Evolutionary conservation across 768 basidiomycete genomes (phyloP).

Genomic region (Boletus rex-veris): DNA sequence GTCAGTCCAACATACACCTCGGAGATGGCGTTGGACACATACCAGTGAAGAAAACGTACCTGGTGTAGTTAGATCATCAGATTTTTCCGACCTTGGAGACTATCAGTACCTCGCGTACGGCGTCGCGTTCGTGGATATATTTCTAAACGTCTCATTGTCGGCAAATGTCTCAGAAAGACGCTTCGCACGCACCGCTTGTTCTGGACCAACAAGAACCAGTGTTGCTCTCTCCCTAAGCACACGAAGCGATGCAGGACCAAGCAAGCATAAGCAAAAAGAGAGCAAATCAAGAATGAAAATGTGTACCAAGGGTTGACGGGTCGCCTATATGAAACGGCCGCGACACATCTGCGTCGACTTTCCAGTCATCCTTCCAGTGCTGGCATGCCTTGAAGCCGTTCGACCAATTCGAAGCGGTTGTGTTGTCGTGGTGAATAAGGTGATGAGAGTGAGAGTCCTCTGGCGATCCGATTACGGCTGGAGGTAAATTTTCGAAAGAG

Average conservation of each 20-base stretch:
- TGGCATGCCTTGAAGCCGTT: conserved; percentile 63
- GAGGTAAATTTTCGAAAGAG: conserved; percentile 14
- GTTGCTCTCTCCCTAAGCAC: conserved; percentile 37
- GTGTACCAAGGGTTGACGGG: conserved; percentile 67
- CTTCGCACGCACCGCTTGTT: conserved; percentile 37
- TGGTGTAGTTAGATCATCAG: conserved; percentile 44
- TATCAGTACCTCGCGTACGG: conserved; percentile 74
- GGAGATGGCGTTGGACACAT: neutral
- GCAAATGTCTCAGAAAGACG: neutral
- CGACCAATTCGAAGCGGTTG: conserved; percentile 50
- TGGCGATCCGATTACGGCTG: neutral
- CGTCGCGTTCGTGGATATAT: conserved; percentile 72
- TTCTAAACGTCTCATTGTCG: conserved; percentile 36
- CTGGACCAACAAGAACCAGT: conserved; percentile 38
- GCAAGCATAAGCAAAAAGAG: neutral
- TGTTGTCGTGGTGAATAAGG: conserved; percentile 1
- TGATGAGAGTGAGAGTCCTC: neutral
- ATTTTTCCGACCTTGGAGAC: conserved; percentile 68
- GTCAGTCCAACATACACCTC: neutral
- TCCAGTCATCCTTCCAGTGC: conserved; percentile 74
- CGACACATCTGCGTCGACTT: conserved; percentile 39
- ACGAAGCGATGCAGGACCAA: conserved; percentile 47
- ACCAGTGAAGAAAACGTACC: conserved; percentile 35
- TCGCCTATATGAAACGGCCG: conserved; percentile 61
- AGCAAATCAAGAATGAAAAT: neutral